These are phyloP conservation scores for Bacterosira constricta DNA, from an alignment of 108 stramenopile species.

Conservation along the genomic window DNA sequence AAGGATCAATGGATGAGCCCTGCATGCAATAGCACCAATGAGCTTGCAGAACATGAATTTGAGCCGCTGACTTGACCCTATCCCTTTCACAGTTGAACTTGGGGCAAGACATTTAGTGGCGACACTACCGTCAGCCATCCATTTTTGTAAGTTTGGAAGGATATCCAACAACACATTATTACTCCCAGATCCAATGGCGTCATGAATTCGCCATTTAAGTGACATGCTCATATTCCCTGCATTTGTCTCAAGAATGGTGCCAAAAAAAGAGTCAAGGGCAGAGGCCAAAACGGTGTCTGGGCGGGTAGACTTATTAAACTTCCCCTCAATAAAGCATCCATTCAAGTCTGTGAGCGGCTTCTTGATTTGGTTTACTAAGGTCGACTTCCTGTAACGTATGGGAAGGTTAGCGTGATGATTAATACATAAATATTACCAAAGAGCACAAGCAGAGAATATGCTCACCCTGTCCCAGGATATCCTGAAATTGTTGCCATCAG, in stretches of 20 bases:
- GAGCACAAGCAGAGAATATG: not conserved
- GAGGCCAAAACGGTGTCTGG: constrained; percentile 26
- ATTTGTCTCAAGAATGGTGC: constrained; percentile 2
- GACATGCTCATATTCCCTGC: constrained; percentile 9
- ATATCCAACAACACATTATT: constrained; percentile 16
- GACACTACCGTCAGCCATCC: not conserved
- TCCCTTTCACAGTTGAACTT: not conserved
- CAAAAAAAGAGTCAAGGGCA: constrained; percentile 14
- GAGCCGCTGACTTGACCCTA: constrained; percentile 14
- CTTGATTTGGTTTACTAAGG: constrained; percentile 30
- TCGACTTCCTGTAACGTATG: constrained; percentile 18
- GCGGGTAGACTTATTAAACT: constrained; percentile 18
- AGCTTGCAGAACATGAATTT: constrained; percentile 33
- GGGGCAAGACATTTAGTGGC: not conserved
- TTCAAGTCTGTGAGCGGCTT: constrained; percentile 13
- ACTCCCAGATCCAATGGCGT: constrained; percentile 25
- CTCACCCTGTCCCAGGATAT: constrained; percentile 34
- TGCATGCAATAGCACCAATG: constrained; percentile 26
- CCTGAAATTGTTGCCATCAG: constrained; percentile 31
- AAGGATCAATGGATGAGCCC: constrained; percentile 18
- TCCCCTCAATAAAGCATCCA: constrained; percentile 36
- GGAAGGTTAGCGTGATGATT: not conserved
- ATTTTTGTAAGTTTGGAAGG: constrained; percentile 26
- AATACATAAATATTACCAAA: not conserved
- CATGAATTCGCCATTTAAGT: constrained; percentile 28